Evolutionary conservation across 2,329 filamentous ascomycete genomes (phyloP).

Genomic region (Polytolypa hystricis): DNA sequence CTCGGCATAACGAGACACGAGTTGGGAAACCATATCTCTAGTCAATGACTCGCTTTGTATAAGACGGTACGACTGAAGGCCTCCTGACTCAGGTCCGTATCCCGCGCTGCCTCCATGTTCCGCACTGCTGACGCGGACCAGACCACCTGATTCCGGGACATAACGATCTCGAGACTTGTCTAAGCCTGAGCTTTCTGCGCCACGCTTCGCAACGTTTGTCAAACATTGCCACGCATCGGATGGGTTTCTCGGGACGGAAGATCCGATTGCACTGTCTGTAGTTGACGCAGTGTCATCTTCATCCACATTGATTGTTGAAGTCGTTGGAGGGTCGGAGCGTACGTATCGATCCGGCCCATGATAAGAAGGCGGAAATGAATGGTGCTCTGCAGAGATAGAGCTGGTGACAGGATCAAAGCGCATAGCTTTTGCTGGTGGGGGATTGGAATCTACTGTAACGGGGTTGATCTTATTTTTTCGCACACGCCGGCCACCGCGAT

Average conservation of each 20-base stretch:
- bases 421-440: slow-evolving; percentile 18
- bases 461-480: slow-evolving; percentile 40
- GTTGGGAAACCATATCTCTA: slow-evolving; percentile 39
- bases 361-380: slow-evolving; percentile 19
- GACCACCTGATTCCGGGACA: slow-evolving; percentile 15
- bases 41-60: slow-evolving; percentile 37
- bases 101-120: slow-evolving; percentile 18
- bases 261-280: slow-evolving; percentile 26
- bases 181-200: slow-evolving; percentile 16
- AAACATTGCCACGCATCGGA: slow-evolving; percentile 40
- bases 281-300: slow-evolving; percentile 31
- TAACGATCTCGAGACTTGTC: slow-evolving; percentile 16
- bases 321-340: slow-evolving; percentile 21
- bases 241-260: slow-evolving; percentile 33
- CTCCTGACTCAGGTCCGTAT: slow-evolving; percentile 20
- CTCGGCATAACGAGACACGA: slow-evolving; percentile 49
- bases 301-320: slow-evolving; percentile 19
- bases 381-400: slow-evolving; percentile 18
- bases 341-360: slow-evolving; percentile 25
- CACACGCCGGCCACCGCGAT: slow-evolving; percentile 48
- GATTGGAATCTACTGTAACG: slow-evolving; percentile 19
- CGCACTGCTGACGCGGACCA: slow-evolving; percentile 18
- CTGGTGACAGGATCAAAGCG: slow-evolving; percentile 17
- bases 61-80: slow-evolving; percentile 32
- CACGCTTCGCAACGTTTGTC: slow-evolving; percentile 34